These are phyloP conservation scores for Neonectria ditissima DNA, from an alignment of 2,329 filamentous ascomycete species.

Conservation along the genomic window DNA sequence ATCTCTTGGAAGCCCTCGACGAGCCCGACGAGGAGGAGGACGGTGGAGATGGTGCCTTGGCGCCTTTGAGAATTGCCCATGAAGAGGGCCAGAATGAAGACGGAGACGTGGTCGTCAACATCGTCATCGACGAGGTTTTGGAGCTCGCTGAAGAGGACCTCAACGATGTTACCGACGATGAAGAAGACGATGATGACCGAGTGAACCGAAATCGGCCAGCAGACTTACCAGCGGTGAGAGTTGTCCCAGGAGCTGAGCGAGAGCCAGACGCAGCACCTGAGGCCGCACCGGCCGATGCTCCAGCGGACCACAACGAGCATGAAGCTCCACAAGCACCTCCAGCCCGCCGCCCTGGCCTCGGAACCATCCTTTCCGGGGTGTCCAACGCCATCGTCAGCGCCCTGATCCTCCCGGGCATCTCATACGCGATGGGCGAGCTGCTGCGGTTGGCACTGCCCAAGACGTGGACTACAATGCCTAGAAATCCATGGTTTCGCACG, in stretches of 20 bases:
- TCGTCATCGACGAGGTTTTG: conserved; percentile 50
- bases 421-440: conserved; percentile 80
- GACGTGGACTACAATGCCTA: conserved; percentile 68
- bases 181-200: conserved; percentile 55
- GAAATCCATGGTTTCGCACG: conserved; percentile 40
- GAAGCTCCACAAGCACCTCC: conserved; percentile 53
- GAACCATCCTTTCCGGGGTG: conserved; percentile 55
- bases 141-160: conserved; percentile 39
- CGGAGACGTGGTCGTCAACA: conserved; percentile 49
- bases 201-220: conserved; percentile 30
- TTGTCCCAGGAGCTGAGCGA: conserved; percentile 12
- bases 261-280: conserved; percentile 7
- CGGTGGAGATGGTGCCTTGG: conserved; percentile 29
- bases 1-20: conserved; percentile 52
- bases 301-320: conserved; percentile 41
- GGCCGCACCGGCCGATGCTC: conserved; percentile 13
- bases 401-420: conserved; percentile 84
- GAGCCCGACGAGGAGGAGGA: conserved; percentile 50
- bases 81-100: conserved; percentile 40
- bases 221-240: conserved; percentile 11
- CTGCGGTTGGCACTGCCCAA: conserved; percentile 76
- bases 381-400: conserved; percentile 64
- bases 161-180: conserved; percentile 54
- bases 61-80: conserved; percentile 32
- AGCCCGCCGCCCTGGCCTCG: conserved; percentile 49